Percentiles rank a stretch among this genome's conserved stretches.
phyloP scores from a whole-genome alignment of 345 rosid species.

The Rhodamnia rubescens region DNA sequence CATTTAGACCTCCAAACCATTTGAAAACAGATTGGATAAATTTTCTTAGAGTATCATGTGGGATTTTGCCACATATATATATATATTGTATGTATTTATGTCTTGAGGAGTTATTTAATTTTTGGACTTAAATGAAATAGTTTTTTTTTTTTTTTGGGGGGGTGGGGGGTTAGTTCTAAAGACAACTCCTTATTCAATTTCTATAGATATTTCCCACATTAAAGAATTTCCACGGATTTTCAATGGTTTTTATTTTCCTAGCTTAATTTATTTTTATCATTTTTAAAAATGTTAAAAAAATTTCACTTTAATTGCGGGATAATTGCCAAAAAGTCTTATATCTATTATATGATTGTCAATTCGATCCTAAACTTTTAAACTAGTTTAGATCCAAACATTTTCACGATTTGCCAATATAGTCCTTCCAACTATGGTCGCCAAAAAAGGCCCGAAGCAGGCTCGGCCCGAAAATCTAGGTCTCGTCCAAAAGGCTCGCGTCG shows the following conservation, averaged over 20 bases:
- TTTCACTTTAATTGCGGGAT: not conserved
- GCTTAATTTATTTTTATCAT: not conserved
- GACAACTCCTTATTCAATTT: not conserved
- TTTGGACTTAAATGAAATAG: not conserved
- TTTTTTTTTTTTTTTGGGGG: not conserved
- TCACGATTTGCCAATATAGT: too few relatives aligned
- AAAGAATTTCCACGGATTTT: not conserved
- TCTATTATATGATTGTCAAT: too few relatives aligned
- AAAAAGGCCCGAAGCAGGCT: too few relatives aligned
- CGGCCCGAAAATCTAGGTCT: too few relatives aligned
- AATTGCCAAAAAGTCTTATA: too few relatives aligned
- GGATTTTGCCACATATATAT: accelerated
- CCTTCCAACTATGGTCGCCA: too few relatives aligned
- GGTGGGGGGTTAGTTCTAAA: too few relatives aligned
- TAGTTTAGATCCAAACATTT: too few relatives aligned
- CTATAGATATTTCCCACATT: not conserved
- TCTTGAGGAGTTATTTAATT: not conserved
- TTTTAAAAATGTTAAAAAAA: not conserved
- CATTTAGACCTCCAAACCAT: not conserved
- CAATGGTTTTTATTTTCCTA: not conserved
- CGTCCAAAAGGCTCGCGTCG: too few relatives aligned
- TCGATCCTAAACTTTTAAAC: too few relatives aligned
- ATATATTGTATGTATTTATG: not conserved
- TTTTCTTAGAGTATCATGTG: not conserved
- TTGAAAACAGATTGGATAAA: not conserved